These are phyloP conservation scores for Colletotrichum sp. DNA, from an alignment of 2,329 filamentous ascomycete genomes.

Conservation along the genomic window DNA sequence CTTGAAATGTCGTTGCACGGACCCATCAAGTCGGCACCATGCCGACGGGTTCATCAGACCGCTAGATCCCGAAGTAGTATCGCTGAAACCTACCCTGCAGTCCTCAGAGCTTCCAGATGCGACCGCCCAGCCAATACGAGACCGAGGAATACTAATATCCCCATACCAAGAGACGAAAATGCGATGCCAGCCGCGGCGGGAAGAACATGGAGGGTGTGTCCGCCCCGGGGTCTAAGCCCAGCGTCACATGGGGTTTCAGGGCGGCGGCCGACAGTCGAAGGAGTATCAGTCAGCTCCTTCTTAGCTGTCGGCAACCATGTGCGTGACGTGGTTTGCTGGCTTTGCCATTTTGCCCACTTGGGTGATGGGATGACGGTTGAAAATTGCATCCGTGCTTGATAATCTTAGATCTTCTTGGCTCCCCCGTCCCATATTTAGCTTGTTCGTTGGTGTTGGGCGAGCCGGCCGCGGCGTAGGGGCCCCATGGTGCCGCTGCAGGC, in stretches of 20 bases:
- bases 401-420: neutral
- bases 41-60: neutral
- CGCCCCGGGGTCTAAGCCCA: neutral
- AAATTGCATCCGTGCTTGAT: neutral
- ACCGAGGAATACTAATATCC: neutral
- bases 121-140: neutral
- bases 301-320: neutral
- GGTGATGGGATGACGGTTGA: neutral
- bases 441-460: neutral
- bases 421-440: neutral
- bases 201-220: neutral
- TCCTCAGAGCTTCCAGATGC: neutral
- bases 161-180: neutral
- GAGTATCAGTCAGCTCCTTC: neutral
- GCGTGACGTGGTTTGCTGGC: neutral
- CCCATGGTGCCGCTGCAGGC: neutral
- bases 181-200: neutral
- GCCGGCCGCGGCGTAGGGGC: neutral
- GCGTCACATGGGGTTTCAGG: neutral
- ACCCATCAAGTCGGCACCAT: neutral
- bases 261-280: neutral
- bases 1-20: constrained; percentile 1
- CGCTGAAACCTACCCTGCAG: neutral
- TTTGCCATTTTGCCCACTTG: neutral
- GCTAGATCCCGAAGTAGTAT: neutral